Conservation (phyloP, 2,329 filamentous ascomycete species). For the Emericellopsis cladophorae region DNA sequence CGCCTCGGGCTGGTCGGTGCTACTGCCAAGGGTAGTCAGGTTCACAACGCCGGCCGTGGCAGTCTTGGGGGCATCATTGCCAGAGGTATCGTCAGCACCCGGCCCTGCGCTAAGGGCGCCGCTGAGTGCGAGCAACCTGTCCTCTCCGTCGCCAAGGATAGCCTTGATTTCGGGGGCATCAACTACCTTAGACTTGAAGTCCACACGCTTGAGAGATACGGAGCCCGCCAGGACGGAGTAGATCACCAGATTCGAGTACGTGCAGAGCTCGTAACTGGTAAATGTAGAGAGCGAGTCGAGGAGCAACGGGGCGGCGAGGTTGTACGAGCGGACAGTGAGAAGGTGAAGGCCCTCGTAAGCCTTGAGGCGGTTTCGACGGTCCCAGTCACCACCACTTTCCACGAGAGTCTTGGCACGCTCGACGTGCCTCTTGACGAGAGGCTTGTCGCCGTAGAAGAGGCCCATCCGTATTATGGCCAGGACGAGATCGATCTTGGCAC, state of each 20-base stretch:
- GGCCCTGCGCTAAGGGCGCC: slow-evolving; percentile 74
- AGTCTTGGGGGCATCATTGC: slow-evolving; percentile 36
- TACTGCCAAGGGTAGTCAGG: slow-evolving; percentile 67
- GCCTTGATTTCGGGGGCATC: slow-evolving; percentile 98
- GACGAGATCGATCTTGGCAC: slow-evolving; percentile 93
- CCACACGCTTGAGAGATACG: slow-evolving; percentile 86
- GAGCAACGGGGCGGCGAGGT: slow-evolving; percentile 76
- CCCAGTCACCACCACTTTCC: slow-evolving; percentile 95
- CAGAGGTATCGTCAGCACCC: slow-evolving; percentile 67
- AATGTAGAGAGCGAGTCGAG: slow-evolving; percentile 97
- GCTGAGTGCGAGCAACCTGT: slow-evolving; percentile 72
- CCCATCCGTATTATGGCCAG: slow-evolving; percentile 93
- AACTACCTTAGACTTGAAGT: slow-evolving; percentile 98
- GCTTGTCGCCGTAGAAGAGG: slow-evolving; percentile 89
- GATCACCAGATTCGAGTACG: slow-evolving; percentile 85
- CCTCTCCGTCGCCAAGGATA: slow-evolving; percentile 79
- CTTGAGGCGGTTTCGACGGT: slow-evolving; percentile 94
- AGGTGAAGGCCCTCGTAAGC: slow-evolving; percentile 93
- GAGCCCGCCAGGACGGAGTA: slow-evolving; percentile 94
- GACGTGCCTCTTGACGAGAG: slow-evolving; percentile 85
- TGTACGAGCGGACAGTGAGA: slow-evolving; percentile 84
- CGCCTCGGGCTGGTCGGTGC: slow-evolving; percentile 59
- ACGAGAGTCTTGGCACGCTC: slow-evolving; percentile 83
- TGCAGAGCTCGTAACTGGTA: slow-evolving; percentile 96
- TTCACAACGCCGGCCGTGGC: slow-evolving; percentile 59